Base-by-base conservation (phyloP, 192 early-diverging fungal genomes). In the Coemansia sp. region DNA sequence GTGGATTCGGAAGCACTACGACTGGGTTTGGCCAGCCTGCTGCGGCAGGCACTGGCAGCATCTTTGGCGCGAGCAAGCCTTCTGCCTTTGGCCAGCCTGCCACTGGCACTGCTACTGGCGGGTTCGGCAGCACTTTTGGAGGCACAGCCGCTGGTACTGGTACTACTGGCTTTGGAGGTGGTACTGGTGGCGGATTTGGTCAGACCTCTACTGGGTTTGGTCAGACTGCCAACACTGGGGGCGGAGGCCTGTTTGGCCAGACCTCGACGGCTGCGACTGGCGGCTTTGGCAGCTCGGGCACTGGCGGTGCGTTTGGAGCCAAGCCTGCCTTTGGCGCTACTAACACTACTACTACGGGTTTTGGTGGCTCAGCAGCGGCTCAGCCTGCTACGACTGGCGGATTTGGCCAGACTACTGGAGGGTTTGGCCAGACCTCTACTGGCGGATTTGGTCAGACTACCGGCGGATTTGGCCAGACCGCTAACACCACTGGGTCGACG, bases 31-130 rank as follows among this genome's bases (percentile, higher is more conserved):
- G 87, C 46, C 84, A 85, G 49, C 24, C 80, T 18, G 20, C 62
- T 12, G 46, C 72, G 13, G 15, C 55, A 0, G 31, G 31, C 16
- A 58, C 49, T 8, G 64, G 72, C 49, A 11, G 55, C 60, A 70
- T 53, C 29, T 79, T 87, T 71, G 88, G 89, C 49, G 79, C 68
- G 2, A 44, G 47, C 74, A 16, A 39, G 70, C 44, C 57, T 52
- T 61, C 60, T 1, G 87, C 82, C 13, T 89, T 89, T 68, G 84
- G 84, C 50, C 52, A 65, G 58, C 27, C 81, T 7, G 46, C 76
- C 18, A 61, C 47, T 8, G 47, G 18, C 47, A 5, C 75, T 24
- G 55, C 33, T 3, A 58, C 53, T 27, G 53, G 53, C 41, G 72
- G 66, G 9, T 85, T 85, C 61, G 80, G 73, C 10, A 68, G 70